These are phyloP conservation scores for Yamadazyma sp. DNA, from an alignment of 1,139 yeast genomes.

Conservation along the genomic window DNA sequence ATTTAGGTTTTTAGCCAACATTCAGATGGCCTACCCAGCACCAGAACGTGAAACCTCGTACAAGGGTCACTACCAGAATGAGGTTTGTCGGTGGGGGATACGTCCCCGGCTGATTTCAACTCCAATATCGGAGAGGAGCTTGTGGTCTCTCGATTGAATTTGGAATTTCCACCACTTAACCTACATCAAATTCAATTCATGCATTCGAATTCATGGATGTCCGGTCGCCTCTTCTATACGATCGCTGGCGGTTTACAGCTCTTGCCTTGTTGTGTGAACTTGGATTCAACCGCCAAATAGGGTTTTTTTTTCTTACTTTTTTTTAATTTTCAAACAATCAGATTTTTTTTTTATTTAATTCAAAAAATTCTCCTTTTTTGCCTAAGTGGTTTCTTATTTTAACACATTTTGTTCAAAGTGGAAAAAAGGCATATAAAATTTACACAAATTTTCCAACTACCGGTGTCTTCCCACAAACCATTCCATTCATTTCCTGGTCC, in stretches of 20 bases:
- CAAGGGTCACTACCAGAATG: too few relatives aligned
- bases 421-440: not conserved
- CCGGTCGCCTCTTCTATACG: too few relatives aligned
- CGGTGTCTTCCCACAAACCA: conserved; percentile 1
- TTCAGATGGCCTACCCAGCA: too few relatives aligned
- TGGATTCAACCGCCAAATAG: not conserved
- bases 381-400: not conserved
- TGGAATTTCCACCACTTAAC: too few relatives aligned
- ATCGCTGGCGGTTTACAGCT: too few relatives aligned
- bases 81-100: too few relatives aligned
- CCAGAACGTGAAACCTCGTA: too few relatives aligned
- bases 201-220: too few relatives aligned
- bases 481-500: conserved; percentile 1
- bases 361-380: conserved; percentile 4
- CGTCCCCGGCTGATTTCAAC: too few relatives aligned
- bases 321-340: conserved; percentile 2
- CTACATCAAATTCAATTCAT: too few relatives aligned
- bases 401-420: conserved; percentile 2
- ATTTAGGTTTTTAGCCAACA: not conserved
- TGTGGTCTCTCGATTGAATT: too few relatives aligned
- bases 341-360: not conserved
- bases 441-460: conserved; percentile 1
- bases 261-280: not conserved
- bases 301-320: not conserved
- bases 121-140: too few relatives aligned